Percentiles rank a stretch among this genome's conserved stretches.
phyloP scores from a whole-genome alignment of 163 green algal genomes.

The Chloroidium sp. region DNA sequence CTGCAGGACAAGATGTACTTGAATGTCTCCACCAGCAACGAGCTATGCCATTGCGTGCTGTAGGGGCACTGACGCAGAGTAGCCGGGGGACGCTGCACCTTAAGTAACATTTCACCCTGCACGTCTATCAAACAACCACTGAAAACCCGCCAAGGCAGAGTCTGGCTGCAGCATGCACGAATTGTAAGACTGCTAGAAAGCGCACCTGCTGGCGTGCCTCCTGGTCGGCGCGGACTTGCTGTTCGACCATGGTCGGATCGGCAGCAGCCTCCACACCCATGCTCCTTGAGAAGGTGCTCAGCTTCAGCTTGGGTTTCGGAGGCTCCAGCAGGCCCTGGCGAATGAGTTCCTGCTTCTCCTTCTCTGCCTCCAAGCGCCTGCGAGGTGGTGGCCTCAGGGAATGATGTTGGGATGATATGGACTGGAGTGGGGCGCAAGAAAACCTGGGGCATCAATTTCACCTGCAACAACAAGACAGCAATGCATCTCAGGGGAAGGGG shows the following conservation, averaged over 20 bases:
- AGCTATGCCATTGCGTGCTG: neutral
- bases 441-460: too few relatives aligned
- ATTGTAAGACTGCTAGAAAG: too few relatives aligned
- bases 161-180: too few relatives aligned
- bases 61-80: too few relatives aligned
- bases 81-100: too few relatives aligned
- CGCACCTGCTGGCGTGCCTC: conserved; percentile 50
- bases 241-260: conserved; percentile 91
- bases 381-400: neutral
- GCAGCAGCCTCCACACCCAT: conserved; percentile 69
- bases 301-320: conserved; percentile 90
- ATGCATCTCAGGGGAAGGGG: too few relatives aligned
- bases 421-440: too few relatives aligned
- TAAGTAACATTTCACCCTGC: too few relatives aligned
- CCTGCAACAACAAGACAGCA: too few relatives aligned
- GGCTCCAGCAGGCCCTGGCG: conserved; percentile 86
- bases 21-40: neutral
- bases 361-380: conserved; percentile 74
- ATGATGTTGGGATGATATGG: too few relatives aligned
- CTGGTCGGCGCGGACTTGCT: conserved; percentile 80
- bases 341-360: conserved; percentile 98
- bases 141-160: too few relatives aligned
- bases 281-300: conserved; percentile 93
- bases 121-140: too few relatives aligned
- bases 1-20: conserved; percentile 3